Base-by-base conservation (phyloP, 169 alveolate genomes). In the Condylostoma magnum region DNA sequence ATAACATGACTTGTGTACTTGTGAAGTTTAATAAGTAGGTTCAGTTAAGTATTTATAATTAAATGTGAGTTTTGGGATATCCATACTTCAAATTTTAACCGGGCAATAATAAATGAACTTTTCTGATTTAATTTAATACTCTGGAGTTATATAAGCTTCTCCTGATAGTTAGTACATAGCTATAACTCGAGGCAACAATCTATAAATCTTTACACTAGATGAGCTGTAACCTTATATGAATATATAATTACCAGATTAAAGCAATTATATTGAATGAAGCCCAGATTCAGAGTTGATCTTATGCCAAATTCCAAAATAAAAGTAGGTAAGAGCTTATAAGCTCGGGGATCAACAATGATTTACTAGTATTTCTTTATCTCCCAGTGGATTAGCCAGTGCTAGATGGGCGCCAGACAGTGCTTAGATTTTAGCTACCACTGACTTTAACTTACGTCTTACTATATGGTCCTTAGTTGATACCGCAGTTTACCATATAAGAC, bases 1-100 rank as follows among this genome's bases (percentile, higher is more conserved):
- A 96, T 79, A 96, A 96, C 69, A 96, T 95, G 98, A 96, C 98
- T 4, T 80, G 90, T 44, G 84, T 95, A 67, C 83, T 94, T 12
- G 97, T 94, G 18, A 80, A 71, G 33, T 77, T 86, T 43, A 86
- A 85, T n/a, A n/a, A n/a, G n/a, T n/a, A n/a, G n/a, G n/a, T n/a
- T n/a, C n/a, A n/a, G n/a, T n/a, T n/a, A n/a, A n/a, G n/a, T n/a
- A n/a, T n/a, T n/a, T n/a, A n/a, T n/a, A n/a, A n/a, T n/a, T n/a
- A n/a, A n/a, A n/a, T n/a, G n/a, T n/a, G n/a, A n/a, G n/a, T n/a
- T n/a, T n/a, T n/a, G n/a, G n/a, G n/a, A n/a, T n/a, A n/a, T n/a
- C n/a, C n/a, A n/a, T n/a, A n/a, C n/a, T n/a, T n/a, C n/a, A n/a
- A n/a, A n/a, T n/a, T n/a, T n/a, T n/a, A n/a, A n/a, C n/a, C n/a